Evolutionary conservation across 2,329 filamentous ascomycete genomes (phyloP).

Genomic region (Curvularia verruculosa): DNA sequence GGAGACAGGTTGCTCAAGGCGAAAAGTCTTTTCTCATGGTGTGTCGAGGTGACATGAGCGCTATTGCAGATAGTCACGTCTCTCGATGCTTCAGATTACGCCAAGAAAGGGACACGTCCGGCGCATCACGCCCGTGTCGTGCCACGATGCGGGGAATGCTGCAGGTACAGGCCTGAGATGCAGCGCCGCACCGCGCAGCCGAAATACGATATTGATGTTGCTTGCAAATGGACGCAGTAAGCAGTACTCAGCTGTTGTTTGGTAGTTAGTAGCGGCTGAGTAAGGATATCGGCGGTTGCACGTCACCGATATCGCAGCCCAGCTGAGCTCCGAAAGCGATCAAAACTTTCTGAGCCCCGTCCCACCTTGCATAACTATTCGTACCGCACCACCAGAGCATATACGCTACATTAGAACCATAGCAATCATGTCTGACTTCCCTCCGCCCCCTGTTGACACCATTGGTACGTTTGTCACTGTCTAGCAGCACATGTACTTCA

Average conservation of each 20-base stretch:
- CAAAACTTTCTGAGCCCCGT: slow-evolving; percentile 17
- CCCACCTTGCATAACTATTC: slow-evolving; percentile 13
- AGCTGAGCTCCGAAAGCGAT: slow-evolving; percentile 24
- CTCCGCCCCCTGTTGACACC: slow-evolving; percentile 76
- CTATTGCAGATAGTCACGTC: slow-evolving; percentile 9
- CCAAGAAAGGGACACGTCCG: slow-evolving; percentile 19
- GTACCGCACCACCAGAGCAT: slow-evolving; percentile 11
- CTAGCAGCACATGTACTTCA: neutral
- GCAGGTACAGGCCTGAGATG: slow-evolving; percentile 13
- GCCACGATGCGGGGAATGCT: slow-evolving; percentile 15
- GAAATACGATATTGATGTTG: neutral
- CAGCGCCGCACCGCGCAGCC: neutral
- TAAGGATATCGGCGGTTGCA: slow-evolving; percentile 33
- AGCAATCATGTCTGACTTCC: slow-evolving; percentile 52
- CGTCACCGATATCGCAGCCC: slow-evolving; percentile 43
- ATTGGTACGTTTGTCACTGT: slow-evolving; percentile 61
- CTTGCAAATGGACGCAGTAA: slow-evolving; percentile 4
- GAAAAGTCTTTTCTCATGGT: slow-evolving; percentile 6
- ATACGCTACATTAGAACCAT: slow-evolving; percentile 1
- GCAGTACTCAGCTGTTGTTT: slow-evolving; percentile 22
- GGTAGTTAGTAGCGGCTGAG: slow-evolving; percentile 32
- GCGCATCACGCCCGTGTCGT: slow-evolving; percentile 14
- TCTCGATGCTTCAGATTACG: slow-evolving; percentile 19
- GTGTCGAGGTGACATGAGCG: neutral
- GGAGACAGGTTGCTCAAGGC: neutral